Percentiles rank a stretch among this genome's conserved stretches.
phyloP scores from a whole-genome alignment of 2,329 filamentous ascomycete species.

The Aureobasidium sp. region DNA sequence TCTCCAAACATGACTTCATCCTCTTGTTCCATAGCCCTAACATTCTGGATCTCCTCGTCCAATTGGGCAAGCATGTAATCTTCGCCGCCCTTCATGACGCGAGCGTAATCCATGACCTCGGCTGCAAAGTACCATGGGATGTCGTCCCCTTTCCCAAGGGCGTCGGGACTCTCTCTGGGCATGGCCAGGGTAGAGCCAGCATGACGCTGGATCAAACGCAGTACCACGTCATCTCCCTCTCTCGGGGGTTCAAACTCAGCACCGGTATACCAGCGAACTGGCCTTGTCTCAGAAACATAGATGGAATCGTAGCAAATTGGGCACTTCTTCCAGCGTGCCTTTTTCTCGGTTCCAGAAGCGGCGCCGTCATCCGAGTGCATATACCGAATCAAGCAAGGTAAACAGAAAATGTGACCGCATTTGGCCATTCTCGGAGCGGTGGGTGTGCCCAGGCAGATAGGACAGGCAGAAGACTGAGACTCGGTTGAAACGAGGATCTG shows the following conservation, averaged over 20 bases:
- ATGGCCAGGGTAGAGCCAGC: conserved; percentile 79
- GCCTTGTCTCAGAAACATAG: conserved; percentile 83
- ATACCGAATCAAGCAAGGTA: conserved; percentile 87
- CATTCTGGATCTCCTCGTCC: conserved; percentile 67
- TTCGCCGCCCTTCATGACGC: conserved; percentile 88
- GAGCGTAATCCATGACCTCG: conserved; percentile 88
- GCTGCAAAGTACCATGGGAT: conserved; percentile 94
- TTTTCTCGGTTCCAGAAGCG: conserved; percentile 56
- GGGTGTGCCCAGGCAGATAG: conserved; percentile 88
- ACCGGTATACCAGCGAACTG: conserved; percentile 84
- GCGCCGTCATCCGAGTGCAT: conserved; percentile 79
- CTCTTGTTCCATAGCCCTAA: conserved; percentile 72
- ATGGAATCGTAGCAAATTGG: conserved; percentile 91
- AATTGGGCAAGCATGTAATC: conserved; percentile 81
- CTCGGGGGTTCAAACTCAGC: conserved; percentile 76
- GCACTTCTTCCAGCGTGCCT: conserved; percentile 83
- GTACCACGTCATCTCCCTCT: conserved; percentile 81
- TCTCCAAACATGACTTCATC: conserved; percentile 90
- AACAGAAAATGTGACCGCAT: conserved; percentile 94
- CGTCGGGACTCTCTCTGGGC: conserved; percentile 72
- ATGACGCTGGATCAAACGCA: conserved; percentile 76
- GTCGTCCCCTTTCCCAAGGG: conserved; percentile 61
- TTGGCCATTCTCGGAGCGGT: conserved; percentile 94
- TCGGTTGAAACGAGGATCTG: conserved; percentile 87
- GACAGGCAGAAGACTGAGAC: conserved; percentile 82